These are phyloP conservation scores for Gracilariopsis chorda DNA, from an alignment of 23 red algal genomes.

Conservation along the genomic window DNA sequence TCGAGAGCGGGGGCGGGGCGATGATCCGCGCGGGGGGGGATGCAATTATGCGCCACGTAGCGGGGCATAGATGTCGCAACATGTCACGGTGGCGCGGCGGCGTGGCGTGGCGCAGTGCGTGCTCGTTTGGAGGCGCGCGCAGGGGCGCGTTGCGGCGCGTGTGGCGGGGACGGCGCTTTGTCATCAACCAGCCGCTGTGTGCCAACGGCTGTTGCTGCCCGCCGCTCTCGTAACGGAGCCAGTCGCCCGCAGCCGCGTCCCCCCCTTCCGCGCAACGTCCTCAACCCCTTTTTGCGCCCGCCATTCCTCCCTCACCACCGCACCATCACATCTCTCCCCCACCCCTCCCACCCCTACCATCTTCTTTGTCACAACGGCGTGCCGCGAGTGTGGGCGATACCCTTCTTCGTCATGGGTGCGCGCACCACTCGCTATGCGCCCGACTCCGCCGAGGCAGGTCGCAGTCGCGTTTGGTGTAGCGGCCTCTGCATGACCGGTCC, in stretches of 20 bases:
- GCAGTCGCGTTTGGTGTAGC: slow-evolving; percentile 57
- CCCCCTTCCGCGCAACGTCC: background rate
- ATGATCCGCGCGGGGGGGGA: too few relatives aligned
- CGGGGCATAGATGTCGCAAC: too few relatives aligned
- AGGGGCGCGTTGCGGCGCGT: background rate
- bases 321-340: background rate
- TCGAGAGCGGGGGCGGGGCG: too few relatives aligned
- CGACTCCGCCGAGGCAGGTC: slow-evolving; percentile 30
- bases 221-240: background rate
- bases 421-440: slow-evolving; percentile 52
- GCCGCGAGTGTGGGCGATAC: background rate
- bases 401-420: slow-evolving; percentile 44
- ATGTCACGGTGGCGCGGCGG: too few relatives aligned
- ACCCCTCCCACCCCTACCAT: background rate
- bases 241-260: background rate
- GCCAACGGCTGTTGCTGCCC: background rate
- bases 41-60: too few relatives aligned
- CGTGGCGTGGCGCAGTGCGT: background rate
- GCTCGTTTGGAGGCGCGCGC: background rate
- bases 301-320: background rate
- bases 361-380: background rate
- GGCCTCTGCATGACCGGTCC: slow-evolving; percentile 62
- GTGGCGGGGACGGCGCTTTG: background rate
- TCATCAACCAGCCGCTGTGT: background rate
- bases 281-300: background rate